Conservation (phyloP, 169 alveolate species). For the Pseudocohnilembus persalinus region DNA sequence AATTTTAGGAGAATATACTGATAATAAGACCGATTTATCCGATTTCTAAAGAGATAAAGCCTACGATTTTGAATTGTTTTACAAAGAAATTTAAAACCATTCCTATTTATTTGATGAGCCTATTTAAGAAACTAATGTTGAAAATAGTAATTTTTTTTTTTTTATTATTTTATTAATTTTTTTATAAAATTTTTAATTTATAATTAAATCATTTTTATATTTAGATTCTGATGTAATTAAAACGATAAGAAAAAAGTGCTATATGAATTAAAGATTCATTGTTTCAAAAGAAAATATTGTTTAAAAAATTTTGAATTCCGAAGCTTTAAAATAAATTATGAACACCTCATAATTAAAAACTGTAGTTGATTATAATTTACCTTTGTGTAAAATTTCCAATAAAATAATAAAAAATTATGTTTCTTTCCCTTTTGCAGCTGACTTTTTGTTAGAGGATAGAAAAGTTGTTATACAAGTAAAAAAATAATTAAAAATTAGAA, state of each 20-base stretch:
- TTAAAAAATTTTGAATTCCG: neutral
- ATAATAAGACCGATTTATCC: neutral
- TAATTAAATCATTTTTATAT: too few species aligned
- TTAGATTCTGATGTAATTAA: neutral
- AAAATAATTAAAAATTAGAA: too few species aligned
- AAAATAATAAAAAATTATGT: neutral
- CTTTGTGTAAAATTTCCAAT: too few species aligned
- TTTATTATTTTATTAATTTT: too few species aligned
- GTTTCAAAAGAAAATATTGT: neutral
- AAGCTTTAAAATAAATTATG: neutral
- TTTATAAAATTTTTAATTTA: too few species aligned
- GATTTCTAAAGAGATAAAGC: neutral
- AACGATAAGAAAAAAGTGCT: neutral
- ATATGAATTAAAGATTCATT: neutral
- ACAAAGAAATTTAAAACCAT: neutral
- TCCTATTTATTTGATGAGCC: neutral
- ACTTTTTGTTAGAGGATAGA: neutral
- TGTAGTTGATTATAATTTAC: neutral
- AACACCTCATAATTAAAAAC: neutral
- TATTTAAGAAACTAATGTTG: neutral
- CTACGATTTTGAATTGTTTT: neutral
- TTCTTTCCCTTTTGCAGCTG: neutral
- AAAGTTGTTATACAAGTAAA: neutral
- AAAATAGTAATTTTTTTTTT: too few species aligned
- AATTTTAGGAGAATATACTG: neutral